Evolutionary conservation across 768 basidiomycete genomes (phyloP), one percentile per base, ranked within the genome.

Genomic region (Trametes villosa): DNA sequence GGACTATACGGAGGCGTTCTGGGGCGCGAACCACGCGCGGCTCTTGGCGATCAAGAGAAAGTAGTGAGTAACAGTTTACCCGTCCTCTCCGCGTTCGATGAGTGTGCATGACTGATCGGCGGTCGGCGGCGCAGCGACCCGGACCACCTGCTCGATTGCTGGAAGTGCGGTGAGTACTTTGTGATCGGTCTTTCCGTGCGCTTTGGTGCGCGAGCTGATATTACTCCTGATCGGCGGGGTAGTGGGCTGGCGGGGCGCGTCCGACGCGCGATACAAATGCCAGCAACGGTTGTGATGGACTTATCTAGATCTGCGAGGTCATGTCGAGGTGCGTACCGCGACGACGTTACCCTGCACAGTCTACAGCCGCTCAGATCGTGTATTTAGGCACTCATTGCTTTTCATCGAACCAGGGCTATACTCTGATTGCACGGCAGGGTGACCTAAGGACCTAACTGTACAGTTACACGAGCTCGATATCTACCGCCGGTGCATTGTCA

Each of bases 131-230:
- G 26, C 29, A 56, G 54, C 33, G 54, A 56, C 30, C 54, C 54
- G 30, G 54, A 56, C 34, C 54, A 56, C 34, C 31, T 56, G 46
- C 42, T 56, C 1, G 54, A 56, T 22, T 56, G 54, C 42, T 56
- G 54, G 54, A 45, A 56, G 29, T 56, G 54, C 18, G 54, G 54
- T 56, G 34, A 26, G 54, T 55, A n/a, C n/a, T 13, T n/a, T 44
- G 9, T 44, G 42, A 20, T 41, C 6, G 5, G 40, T 20, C 17
- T 22, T 44, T 20, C 9, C 4, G 17, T 20, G 18, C 40, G n/a
- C 40, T 7, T 6, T n/a, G 18, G 11, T 6, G 18, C 11, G 6
- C 40, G 9, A 6, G 6, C 15, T 41, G 40, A 20, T 41, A 17
- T 41, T 20, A 22, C 20, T 15, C 20, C 15, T 34, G 34, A 8